Evolutionary conservation across 2,329 filamentous ascomycete genomes (phyloP), one percentile per base, ranked within the genome.

Genomic region (Fusarium sp.): DNA sequence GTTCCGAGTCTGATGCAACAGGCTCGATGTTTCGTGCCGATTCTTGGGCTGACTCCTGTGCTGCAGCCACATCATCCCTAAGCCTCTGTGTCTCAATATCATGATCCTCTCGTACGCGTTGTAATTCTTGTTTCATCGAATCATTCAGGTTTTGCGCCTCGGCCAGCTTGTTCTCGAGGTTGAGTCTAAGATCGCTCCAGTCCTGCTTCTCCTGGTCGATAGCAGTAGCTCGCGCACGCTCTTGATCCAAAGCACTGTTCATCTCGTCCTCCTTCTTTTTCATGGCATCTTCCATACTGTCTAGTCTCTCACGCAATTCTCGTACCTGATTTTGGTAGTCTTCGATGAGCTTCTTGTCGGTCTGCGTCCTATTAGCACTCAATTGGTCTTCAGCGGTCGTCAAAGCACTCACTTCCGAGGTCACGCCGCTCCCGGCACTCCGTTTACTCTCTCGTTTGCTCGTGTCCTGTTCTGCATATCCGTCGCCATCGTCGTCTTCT

Each of bases 271-370:
- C 89, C 69, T 90, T 94, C 66, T 85, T 80, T 70, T 86, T 86
- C 70, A 95, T 73, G 29, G 83, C 80, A 32, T 83, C 82, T 73
- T 97, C 90, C 76, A 97, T 82, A 13, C 80, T 79, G 32, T 88
- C 85, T 9, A 97, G 76, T 75, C 90, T 94, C 55, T 87, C 86
- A 62, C 90, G 87, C 62, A 98, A 76, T 21, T 91, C 86, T 35
- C 84, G 82, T 8, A 97, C 84, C 74, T 96, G 91, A 2, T 82
- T 79, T 74, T 96, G 89, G 61, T 93, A 92, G n/a, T 95, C 91
- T 41, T 90, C 83, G 35, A 96, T 84, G 37, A 89, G 74, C 71
- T 88, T 91, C 73, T 88, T 88, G 65, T 93, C 88, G 54, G 83
- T 81, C 79, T 89, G 33, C 17, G 14, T 46, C n/a, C 9, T 29